These are phyloP conservation scores for Backusella westeae DNA, from an alignment of 192 early-diverging fungal genomes.

Conservation along the genomic window DNA sequence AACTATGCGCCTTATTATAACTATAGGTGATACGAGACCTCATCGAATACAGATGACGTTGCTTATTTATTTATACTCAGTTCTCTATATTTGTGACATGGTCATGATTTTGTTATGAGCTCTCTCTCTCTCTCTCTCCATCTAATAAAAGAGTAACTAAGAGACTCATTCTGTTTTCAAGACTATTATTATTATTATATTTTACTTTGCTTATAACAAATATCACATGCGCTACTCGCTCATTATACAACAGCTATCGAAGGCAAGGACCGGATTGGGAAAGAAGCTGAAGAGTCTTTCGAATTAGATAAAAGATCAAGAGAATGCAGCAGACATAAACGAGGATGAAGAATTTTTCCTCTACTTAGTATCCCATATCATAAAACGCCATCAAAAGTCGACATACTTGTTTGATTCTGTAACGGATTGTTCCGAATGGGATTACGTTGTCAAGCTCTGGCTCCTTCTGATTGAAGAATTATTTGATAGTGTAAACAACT, in stretches of 20 bases:
- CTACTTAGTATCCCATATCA: background rate
- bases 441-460: background rate
- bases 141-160: too few relatives aligned
- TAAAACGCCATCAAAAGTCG: background rate
- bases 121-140: too few relatives aligned
- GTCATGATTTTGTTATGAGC: too few relatives aligned
- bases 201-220: too few relatives aligned
- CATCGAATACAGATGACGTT: too few relatives aligned
- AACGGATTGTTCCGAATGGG: slow-evolving; percentile 4
- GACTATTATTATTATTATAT: too few relatives aligned
- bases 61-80: too few relatives aligned
- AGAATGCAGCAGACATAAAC: background rate
- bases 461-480: background rate
- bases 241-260: background rate
- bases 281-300: background rate
- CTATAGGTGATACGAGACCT: too few relatives aligned
- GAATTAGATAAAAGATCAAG: background rate
- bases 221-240: background rate
- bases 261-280: background rate
- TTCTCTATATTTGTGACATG: too few relatives aligned
- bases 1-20: too few relatives aligned
- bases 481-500: background rate
- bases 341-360: background rate
- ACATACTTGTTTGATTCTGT: background rate
- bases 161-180: too few relatives aligned